Percentiles rank a stretch among this genome's conserved stretches.
Conservation (phyloP, 805 yeast genomes). For the Lipomyces anomalus region DNA sequence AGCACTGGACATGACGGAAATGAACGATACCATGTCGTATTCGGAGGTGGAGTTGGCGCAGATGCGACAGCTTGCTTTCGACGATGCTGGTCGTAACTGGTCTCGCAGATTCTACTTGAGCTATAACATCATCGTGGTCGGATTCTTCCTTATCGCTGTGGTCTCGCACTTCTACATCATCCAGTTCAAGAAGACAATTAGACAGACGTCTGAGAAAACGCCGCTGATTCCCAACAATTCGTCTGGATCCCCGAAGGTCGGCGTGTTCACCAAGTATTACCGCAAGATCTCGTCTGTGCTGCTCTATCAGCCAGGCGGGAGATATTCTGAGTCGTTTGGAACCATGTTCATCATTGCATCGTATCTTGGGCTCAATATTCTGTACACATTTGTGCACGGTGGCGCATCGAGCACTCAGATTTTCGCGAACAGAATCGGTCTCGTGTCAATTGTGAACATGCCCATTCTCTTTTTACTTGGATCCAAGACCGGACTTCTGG, state of each 20-base stretch:
- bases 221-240: constrained; percentile 15
- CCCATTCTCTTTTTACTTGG: constrained; percentile 25
- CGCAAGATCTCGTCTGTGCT: constrained; percentile 16
- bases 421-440: constrained; percentile 23
- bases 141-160: constrained; percentile 20
- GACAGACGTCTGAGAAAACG: constrained; percentile 18
- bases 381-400: constrained; percentile 21
- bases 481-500: constrained; percentile 23
- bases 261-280: constrained; percentile 8
- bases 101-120: constrained; percentile 23
- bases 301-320: constrained; percentile 21
- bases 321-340: constrained; percentile 23
- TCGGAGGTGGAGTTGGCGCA: constrained; percentile 21
- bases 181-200: constrained; percentile 24
- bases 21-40: constrained; percentile 14
- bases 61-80: constrained; percentile 23
- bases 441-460: constrained; percentile 24
- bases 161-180: constrained; percentile 21
- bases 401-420: constrained; percentile 24
- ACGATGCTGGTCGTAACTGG: constrained; percentile 25
- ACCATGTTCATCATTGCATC: constrained; percentile 20
- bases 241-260: constrained; percentile 2
- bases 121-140: constrained; percentile 24
- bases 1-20: too few species aligned
- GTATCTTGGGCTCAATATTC: constrained; percentile 20